A percentile compares a stretch with the other conserved stretches of the same genome.
Evolutionary conservation across 2,329 filamentous ascomycete species (phyloP).

Genomic region (Penicillium palitans): DNA sequence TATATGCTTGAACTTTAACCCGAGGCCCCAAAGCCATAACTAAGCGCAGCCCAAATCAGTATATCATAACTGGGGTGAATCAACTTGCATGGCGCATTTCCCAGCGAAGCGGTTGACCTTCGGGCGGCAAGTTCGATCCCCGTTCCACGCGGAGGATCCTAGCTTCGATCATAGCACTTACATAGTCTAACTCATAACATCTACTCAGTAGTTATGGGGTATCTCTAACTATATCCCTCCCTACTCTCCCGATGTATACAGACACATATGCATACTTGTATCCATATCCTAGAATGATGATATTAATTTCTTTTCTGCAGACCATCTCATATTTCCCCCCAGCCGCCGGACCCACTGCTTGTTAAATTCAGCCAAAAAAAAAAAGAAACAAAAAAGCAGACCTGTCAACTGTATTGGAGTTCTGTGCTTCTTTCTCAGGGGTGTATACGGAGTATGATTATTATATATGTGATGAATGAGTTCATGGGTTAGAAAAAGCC

Average conservation of each 20-base stretch:
- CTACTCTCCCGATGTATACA: not conserved
- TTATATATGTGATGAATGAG: not conserved
- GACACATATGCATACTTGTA: not conserved
- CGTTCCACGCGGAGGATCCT: slow-evolving; percentile 16
- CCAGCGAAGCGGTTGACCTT: slow-evolving; percentile 15
- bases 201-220: not conserved
- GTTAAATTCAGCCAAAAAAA: slow-evolving; percentile 2
- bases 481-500: not conserved
- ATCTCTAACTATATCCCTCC: not conserved
- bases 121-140: slow-evolving; percentile 13
- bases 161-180: slow-evolving; percentile 12
- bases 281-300: not conserved
- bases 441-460: not conserved
- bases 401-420: slow-evolving; percentile 29
- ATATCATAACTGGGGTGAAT: not conserved
- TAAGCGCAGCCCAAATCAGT: not conserved
- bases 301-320: slow-evolving; percentile 1
- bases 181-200: not conserved
- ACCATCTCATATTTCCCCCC: slow-evolving; percentile 7
- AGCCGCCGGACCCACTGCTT: slow-evolving; percentile 10
- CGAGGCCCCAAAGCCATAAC: not conserved
- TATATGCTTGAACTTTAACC: not conserved
- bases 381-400: slow-evolving; percentile 24
- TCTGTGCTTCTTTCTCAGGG: slow-evolving; percentile 1
- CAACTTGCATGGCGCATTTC: slow-evolving; percentile 10